Evolutionary conservation across 2,329 filamentous ascomycete genomes (phyloP).

Genomic region (Exophiala dermatitidis): DNA sequence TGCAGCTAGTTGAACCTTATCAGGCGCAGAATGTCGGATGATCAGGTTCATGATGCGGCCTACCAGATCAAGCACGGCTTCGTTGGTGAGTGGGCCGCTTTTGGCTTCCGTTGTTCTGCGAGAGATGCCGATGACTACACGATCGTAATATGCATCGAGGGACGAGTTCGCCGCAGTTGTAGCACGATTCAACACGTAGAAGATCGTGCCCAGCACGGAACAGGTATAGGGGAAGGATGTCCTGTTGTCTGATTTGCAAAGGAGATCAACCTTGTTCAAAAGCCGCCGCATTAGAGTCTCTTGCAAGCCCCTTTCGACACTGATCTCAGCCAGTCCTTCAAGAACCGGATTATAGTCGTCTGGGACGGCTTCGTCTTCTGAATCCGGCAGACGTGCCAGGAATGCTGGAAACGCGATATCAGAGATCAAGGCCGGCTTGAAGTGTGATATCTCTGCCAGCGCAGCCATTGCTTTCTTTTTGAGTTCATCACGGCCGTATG

Average conservation of each 20-base stretch:
- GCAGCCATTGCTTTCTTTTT: constrained; percentile 53
- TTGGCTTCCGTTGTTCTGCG: constrained; percentile 32
- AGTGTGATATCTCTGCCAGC: constrained; percentile 54
- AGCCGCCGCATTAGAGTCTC: constrained; percentile 56
- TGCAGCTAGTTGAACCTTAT: constrained; percentile 47
- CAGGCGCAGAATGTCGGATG: constrained; percentile 47
- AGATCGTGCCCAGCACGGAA: constrained; percentile 53
- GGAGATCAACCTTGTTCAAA: constrained; percentile 55
- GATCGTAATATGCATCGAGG: constrained; percentile 43
- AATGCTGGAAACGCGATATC: constrained; percentile 61
- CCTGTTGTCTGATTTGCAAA: constrained; percentile 45
- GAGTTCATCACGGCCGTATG: constrained; percentile 49
- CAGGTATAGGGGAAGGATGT: constrained; percentile 49
- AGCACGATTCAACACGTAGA: constrained; percentile 49
- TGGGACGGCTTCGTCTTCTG: constrained; percentile 40
- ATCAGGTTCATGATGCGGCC: constrained; percentile 56
- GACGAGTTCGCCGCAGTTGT: constrained; percentile 4
- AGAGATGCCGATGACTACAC: constrained; percentile 43
- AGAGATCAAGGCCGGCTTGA: constrained; percentile 56
- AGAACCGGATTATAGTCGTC: constrained; percentile 49
- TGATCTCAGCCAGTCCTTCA: constrained; percentile 58
- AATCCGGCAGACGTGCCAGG: constrained; percentile 56
- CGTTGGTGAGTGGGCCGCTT: constrained; percentile 42
- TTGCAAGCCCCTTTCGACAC: constrained; percentile 55
- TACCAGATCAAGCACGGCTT: constrained; percentile 51